Evolutionary conservation across 192 early-diverging fungal species (phyloP).

Genomic region (Paraglomus brasilianum): DNA sequence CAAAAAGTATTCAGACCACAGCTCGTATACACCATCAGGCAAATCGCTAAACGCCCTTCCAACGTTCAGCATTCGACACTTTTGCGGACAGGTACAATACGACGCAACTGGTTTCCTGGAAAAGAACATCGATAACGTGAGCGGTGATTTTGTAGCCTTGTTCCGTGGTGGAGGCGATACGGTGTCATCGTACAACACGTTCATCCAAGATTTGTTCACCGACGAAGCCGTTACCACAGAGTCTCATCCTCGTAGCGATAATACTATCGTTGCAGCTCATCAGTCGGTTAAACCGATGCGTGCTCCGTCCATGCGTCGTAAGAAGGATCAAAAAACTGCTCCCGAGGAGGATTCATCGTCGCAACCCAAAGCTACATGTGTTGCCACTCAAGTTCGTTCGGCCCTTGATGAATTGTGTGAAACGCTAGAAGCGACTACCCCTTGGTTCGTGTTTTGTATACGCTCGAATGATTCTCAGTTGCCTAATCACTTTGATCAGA

Average conservation of each 20-base stretch:
- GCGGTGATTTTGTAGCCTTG: conserved; percentile 81
- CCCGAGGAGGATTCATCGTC: conserved; percentile 19
- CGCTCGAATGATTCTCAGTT: conserved; percentile 66
- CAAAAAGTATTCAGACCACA: conserved; percentile 51
- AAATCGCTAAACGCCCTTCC: conserved; percentile 44
- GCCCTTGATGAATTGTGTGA: conserved; percentile 66
- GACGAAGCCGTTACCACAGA: conserved; percentile 72
- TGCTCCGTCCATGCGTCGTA: conserved; percentile 61
- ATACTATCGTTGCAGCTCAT: conserved; percentile 78
- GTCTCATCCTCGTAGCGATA: conserved; percentile 77
- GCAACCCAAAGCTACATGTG: conserved; percentile 50
- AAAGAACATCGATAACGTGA: conserved; percentile 74
- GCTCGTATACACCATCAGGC: conserved; percentile 44
- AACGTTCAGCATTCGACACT: conserved; percentile 81
- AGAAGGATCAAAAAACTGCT: conserved; percentile 36
- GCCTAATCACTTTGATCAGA: conserved; percentile 65
- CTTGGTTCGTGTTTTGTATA: conserved; percentile 80
- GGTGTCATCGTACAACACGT: conserved; percentile 64
- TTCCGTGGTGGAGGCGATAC: conserved; percentile 74
- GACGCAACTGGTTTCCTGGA: conserved; percentile 67
- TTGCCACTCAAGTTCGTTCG: conserved; percentile 67
- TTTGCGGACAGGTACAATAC: conserved; percentile 67
- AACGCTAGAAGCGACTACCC: conserved; percentile 72
- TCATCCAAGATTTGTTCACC: conserved; percentile 74
- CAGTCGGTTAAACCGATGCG: conserved; percentile 68